These are phyloP conservation scores for Ganoderma boninense DNA, from an alignment of 1,284 basidiomycete species.

Conservation along the genomic window DNA sequence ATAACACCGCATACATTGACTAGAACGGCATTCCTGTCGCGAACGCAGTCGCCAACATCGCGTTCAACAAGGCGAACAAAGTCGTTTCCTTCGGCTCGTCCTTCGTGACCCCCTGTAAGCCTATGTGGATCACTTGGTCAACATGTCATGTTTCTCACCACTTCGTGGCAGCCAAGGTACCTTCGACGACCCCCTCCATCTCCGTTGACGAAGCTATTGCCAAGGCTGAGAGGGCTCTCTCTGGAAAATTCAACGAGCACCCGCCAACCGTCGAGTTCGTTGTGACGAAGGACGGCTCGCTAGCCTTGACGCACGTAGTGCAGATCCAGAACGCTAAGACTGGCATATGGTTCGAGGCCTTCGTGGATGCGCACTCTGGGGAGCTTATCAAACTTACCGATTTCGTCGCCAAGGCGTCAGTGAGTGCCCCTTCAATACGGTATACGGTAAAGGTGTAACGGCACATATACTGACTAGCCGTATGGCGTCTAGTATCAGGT, in stretches of 20 bases:
- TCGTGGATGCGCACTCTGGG: conserved; percentile 64
- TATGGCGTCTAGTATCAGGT: too few species aligned
- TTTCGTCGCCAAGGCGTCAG: conserved; percentile 57
- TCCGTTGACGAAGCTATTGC: conserved; percentile 33
- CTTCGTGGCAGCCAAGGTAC: conserved; percentile 16
- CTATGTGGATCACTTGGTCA: too few species aligned
- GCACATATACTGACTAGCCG: too few species aligned
- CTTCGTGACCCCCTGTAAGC: conserved; percentile 50
- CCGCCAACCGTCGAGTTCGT: conserved; percentile 55
- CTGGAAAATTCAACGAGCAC: conserved; percentile 50
- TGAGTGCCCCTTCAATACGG: too few species aligned
- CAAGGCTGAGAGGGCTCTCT: conserved; percentile 47
- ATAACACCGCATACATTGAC: too few species aligned
- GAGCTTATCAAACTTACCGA: conserved; percentile 62
- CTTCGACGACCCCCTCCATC: conserved; percentile 46
- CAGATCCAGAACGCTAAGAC: conserved; percentile 62
- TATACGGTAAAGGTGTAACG: too few species aligned
- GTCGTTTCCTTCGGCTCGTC: conserved; percentile 58
- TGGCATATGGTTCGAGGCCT: conserved; percentile 70
- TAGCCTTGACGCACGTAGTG: conserved; percentile 60
- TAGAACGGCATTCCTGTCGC: conserved; percentile 52
- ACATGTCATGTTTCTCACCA: not conserved
- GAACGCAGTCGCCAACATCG: conserved; percentile 57
- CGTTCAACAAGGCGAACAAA: conserved; percentile 48
- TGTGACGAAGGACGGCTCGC: conserved; percentile 51